Base-by-base conservation (phyloP, 768 basidiomycete species). In the Candolleomyces aberdarensis region DNA sequence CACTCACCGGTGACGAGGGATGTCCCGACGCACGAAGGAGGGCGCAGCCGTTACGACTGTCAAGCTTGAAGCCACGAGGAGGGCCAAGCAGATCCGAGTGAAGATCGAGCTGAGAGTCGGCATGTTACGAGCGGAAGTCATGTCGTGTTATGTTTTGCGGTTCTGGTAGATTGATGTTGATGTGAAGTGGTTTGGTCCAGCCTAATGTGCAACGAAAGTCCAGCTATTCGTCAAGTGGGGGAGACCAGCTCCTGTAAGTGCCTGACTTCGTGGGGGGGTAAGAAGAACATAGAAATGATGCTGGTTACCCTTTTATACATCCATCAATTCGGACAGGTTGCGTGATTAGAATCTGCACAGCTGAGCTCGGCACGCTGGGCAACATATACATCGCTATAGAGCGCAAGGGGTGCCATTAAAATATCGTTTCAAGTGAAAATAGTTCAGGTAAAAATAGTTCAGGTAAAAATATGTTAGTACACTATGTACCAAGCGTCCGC, bases 1-100 rank as follows among this genome's bases (percentile, higher is more conserved):
- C 11, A 41, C 54, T 29, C 9, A 56, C 54, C 54, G 39, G 54
- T 56, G 54, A 41, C 54, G 54, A 43, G 54, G 54, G 39, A 56
- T 56, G 22, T 56, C 54, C 20, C 40, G 11, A 7, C 19, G 54
- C n/a, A 32, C 32, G 32, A 36, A 56, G 17, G 54, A n/a, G 36
- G 54, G 54, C 13, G 54, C 54, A 2, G 36, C 54, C 9, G n/a
- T 8, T 36, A 56, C 54, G 32, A n/a, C 15, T 20, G 32, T 11
- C 15, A 43, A 8, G 14, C 31, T 36, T 3, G 54, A 56, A 36
- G 41, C 13, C 5, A 56, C 36, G n/a, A 36, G 19, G 39, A 56
- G 19, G 6, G 54, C 54, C n/a, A 56, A 14, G 26, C 19, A 56
- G 54, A 43, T 26, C 22, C 17, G 29, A 15, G 52, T 32, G 32